These are phyloP conservation scores for Glaciozyma martinii DNA, from an alignment of 768 basidiomycete species.

Conservation along the genomic window DNA sequence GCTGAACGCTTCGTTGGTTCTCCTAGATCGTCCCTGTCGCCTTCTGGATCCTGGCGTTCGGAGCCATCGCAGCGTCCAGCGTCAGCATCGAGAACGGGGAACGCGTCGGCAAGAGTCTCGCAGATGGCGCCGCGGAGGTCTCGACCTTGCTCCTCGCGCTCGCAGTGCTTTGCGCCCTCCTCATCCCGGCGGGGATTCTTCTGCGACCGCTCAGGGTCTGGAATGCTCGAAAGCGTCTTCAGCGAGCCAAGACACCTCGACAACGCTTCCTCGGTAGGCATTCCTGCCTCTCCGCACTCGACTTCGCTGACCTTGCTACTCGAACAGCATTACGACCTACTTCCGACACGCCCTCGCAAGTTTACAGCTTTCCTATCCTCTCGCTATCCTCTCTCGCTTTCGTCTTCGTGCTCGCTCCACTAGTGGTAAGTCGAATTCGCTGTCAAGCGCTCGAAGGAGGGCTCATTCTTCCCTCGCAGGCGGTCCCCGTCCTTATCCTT, in stretches of 20 bases:
- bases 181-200: neutral
- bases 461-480: too few relatives aligned
- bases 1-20: too few relatives aligned
- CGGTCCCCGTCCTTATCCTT: too few relatives aligned
- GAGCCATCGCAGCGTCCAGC: neutral
- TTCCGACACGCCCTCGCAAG: neutral
- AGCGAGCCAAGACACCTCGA: neutral
- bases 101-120: neutral
- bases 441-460: too few relatives aligned
- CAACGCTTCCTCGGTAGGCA: neutral
- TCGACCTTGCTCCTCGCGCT: neutral
- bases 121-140: neutral
- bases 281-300: too few relatives aligned
- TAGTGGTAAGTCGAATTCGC: too few relatives aligned
- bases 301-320: neutral
- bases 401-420: too few relatives aligned
- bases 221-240: neutral
- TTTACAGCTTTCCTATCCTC: too few relatives aligned
- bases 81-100: neutral
- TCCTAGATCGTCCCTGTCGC: neutral
- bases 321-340: neutral
- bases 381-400: too few relatives aligned
- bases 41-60: constrained; percentile 1
- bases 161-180: neutral
- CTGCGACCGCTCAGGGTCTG: neutral